Evolutionary conservation across 2,329 filamentous ascomycete genomes (phyloP).

Genomic region (Calonectria ilicicola): DNA sequence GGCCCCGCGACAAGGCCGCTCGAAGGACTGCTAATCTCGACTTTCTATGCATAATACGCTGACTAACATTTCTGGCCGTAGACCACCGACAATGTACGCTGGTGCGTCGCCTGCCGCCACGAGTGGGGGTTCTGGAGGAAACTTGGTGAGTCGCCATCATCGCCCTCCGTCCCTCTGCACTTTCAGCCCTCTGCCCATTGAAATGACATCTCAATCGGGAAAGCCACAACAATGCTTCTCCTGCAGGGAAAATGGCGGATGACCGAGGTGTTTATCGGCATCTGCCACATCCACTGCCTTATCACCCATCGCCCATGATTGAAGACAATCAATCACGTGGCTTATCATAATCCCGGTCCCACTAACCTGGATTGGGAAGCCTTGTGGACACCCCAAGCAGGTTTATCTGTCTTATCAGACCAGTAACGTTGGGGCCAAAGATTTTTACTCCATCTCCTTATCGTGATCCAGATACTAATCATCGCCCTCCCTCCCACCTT

Average conservation of each 20-base stretch:
- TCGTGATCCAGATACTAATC: slow-evolving; percentile 52
- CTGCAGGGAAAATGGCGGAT: slow-evolving; percentile 16
- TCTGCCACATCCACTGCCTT: slow-evolving; percentile 28
- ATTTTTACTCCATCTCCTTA: slow-evolving; percentile 53
- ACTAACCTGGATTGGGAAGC: slow-evolving; percentile 37
- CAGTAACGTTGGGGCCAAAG: slow-evolving; percentile 45
- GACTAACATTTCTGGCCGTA: slow-evolving; percentile 32
- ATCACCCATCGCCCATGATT: slow-evolving; percentile 29
- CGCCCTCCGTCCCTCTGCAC: not conserved
- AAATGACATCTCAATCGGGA: slow-evolving; percentile 19
- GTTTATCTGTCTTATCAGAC: slow-evolving; percentile 53
- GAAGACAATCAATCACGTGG: slow-evolving; percentile 49
- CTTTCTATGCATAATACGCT: slow-evolving; percentile 19
- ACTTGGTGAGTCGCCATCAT: slow-evolving; percentile 51
- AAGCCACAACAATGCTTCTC: slow-evolving; percentile 1
- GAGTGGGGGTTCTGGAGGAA: slow-evolving; percentile 52
- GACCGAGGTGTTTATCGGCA: slow-evolving; percentile 19
- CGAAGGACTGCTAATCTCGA: not conserved
- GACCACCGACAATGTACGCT: slow-evolving; percentile 42
- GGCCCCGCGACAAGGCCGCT: not conserved
- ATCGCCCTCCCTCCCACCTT: slow-evolving; percentile 45
- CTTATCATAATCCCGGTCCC: slow-evolving; percentile 35
- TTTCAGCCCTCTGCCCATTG: slow-evolving; percentile 18
- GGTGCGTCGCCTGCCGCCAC: slow-evolving; percentile 55
- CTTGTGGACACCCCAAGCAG: slow-evolving; percentile 32